A percentile compares a stretch with the other conserved stretches of the same genome.
These are phyloP conservation scores for Tetrahymena borealis DNA, from an alignment of 73 alveolate species.

Conservation along the genomic window DNA sequence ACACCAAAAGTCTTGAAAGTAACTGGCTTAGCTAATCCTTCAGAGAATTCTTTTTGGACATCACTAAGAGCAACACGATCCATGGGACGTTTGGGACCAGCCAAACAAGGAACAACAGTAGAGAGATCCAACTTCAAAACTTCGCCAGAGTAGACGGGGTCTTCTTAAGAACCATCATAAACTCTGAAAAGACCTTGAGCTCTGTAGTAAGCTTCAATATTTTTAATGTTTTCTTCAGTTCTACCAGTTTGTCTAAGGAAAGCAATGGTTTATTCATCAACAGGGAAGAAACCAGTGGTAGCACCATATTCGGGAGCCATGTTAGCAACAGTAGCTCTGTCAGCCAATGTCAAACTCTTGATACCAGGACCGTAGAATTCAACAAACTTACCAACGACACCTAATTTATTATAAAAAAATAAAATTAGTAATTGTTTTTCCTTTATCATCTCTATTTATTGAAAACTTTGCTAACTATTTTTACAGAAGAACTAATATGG, in stretches of 20 bases:
- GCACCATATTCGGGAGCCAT: slow-evolving; percentile 92
- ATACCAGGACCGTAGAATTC: slow-evolving; percentile 85
- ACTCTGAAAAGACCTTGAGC: slow-evolving; percentile 63
- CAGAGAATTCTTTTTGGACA: slow-evolving; percentile 62
- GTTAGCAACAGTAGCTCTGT: slow-evolving; percentile 81
- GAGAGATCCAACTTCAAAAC: slow-evolving; percentile 73
- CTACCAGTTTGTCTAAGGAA: slow-evolving; percentile 65
- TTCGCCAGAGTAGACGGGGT: slow-evolving; percentile 67
- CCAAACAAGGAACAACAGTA: slow-evolving; percentile 73
- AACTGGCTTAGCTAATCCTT: slow-evolving; percentile 59
- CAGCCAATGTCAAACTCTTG: slow-evolving; percentile 65
- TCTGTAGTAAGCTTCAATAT: slow-evolving; percentile 51
- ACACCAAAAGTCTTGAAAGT: slow-evolving; percentile 80
- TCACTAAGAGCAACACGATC: slow-evolving; percentile 71
- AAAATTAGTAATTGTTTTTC: not conserved
- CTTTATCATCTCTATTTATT: too few relatives aligned
- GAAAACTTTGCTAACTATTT: too few relatives aligned
- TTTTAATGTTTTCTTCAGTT: slow-evolving; percentile 37
- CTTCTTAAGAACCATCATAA: slow-evolving; percentile 40
- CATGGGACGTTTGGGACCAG: slow-evolving; percentile 93
- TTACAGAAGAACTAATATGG: too few relatives aligned
- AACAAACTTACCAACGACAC: slow-evolving; percentile 87
- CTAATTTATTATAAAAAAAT: slow-evolving; percentile 2
- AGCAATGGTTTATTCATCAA: slow-evolving; percentile 61
- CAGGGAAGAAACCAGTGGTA: slow-evolving; percentile 85